These are phyloP conservation scores for Podospora pseudopauciseta DNA, from an alignment of 495 filamentous ascomycete species.

Conservation along the genomic window DNA sequence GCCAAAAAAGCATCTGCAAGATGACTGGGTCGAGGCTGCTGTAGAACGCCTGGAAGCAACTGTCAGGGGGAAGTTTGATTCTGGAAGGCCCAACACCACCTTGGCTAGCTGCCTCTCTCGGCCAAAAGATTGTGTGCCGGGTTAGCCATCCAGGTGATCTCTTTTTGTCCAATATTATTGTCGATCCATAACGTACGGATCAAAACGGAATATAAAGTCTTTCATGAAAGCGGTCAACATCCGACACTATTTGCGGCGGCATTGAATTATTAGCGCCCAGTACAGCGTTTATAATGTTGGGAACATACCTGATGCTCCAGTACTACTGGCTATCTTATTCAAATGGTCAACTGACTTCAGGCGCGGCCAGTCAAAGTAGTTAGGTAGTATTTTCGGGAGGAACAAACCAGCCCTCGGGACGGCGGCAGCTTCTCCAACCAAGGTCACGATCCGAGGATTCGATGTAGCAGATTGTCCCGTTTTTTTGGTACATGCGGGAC, in stretches of 20 bases:
- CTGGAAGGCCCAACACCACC: not conserved
- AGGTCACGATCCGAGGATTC: not conserved
- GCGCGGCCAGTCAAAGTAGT: not conserved
- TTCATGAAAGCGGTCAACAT: not conserved
- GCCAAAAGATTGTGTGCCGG: not conserved
- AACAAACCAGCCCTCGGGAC: not conserved
- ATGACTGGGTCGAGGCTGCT: not conserved
- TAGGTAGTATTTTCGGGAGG: not conserved
- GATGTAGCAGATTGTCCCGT: not conserved
- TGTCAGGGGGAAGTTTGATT: not conserved
- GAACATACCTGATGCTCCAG: not conserved
- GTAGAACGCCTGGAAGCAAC: not conserved
- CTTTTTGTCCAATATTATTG: not conserved
- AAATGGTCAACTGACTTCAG: not conserved
- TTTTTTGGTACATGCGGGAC: not conserved
- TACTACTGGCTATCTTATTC: not conserved
- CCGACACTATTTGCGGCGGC: not conserved
- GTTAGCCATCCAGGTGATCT: not conserved
- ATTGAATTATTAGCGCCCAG: not conserved
- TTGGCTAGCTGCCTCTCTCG: not conserved
- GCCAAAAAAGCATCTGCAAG: not conserved
- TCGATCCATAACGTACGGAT: not conserved
- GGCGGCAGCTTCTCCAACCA: no score
- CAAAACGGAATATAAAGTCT: not conserved
- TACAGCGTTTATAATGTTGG: not conserved